Evolutionary conservation across 116 monocot species (phyloP).

Genomic region (Cymodocea nodosa): DNA sequence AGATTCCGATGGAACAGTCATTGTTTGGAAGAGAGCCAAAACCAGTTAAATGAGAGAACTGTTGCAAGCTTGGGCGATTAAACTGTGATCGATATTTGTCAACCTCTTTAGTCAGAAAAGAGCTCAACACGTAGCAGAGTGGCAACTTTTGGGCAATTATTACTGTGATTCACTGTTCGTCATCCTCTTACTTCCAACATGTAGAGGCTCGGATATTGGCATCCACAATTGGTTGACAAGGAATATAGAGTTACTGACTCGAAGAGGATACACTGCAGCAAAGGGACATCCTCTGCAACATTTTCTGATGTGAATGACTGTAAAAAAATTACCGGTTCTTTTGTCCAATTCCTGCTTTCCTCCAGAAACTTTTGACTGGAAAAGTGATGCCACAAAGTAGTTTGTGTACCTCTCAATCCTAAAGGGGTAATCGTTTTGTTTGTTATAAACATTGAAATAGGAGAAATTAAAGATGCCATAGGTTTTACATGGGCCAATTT

Average conservation of each 20-base stretch:
- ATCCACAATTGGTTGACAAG: neutral
- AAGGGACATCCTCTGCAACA: neutral
- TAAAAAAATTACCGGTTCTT: neutral
- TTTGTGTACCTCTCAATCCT: too few relatives aligned
- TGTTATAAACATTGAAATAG: too few relatives aligned
- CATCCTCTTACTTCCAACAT: neutral
- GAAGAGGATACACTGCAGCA: neutral
- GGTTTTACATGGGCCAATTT: too few relatives aligned
- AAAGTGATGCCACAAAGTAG: too few relatives aligned
- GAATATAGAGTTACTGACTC: neutral
- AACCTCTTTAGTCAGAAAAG: neutral
- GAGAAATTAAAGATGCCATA: too few relatives aligned
- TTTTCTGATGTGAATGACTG: neutral
- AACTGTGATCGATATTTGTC: neutral
- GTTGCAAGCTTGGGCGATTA: too few relatives aligned
- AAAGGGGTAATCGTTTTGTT: too few relatives aligned
- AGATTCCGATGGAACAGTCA: constrained; percentile 80
- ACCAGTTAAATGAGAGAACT: neutral
- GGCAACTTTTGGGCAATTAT: neutral
- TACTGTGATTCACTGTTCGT: neutral
- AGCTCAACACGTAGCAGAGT: too few relatives aligned
- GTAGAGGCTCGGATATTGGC: neutral
- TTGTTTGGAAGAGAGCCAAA: constrained; percentile 95
- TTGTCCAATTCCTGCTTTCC: neutral
- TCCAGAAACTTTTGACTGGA: neutral